These are phyloP conservation scores for Phytopythium kandeliae DNA, from an alignment of 352 stramenopile species.

Conservation along the genomic window DNA sequence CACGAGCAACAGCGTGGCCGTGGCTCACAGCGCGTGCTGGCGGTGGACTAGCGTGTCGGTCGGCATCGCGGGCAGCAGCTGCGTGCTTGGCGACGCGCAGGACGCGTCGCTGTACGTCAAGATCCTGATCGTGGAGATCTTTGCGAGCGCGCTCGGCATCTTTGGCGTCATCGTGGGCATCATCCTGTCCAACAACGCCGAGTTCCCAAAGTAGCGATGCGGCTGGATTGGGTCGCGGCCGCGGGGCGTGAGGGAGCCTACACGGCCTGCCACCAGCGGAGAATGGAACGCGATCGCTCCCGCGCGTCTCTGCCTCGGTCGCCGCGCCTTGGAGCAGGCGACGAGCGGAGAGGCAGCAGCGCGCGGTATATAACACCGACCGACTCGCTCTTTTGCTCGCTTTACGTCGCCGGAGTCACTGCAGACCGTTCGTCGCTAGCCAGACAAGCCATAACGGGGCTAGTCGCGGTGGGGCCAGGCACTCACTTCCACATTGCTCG, in stretches of 20 bases:
- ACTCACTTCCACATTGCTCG: slow-evolving; percentile 78
- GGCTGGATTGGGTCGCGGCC: too few species aligned
- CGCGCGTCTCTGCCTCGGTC: too few species aligned
- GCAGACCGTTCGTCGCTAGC: background rate
- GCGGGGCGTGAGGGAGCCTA: background rate
- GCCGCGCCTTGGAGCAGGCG: too few species aligned
- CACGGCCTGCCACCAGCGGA: too few species aligned
- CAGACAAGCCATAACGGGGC: too few species aligned
- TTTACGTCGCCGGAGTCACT: background rate
- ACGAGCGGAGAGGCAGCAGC: background rate
- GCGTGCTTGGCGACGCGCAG: slow-evolving; percentile 98
- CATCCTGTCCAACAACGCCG: slow-evolving; percentile 97
- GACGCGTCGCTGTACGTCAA: slow-evolving; percentile 98
- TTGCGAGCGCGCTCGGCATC: slow-evolving; percentile 97
- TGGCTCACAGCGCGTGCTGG: background rate
- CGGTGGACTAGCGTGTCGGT: slow-evolving; percentile 88
- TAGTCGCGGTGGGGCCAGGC: too few species aligned
- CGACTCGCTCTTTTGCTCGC: background rate
- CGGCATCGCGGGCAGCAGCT: slow-evolving; percentile 96
- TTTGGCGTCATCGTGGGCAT: slow-evolving; percentile 99
- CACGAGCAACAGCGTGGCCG: background rate
- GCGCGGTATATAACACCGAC: slow-evolving; percentile 8
- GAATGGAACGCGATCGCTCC: too few species aligned
- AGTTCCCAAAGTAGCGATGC: slow-evolving; percentile 83
- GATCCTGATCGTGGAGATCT: slow-evolving; percentile 99